phyloP scores from a whole-genome alignment of 345 rosid species.

The Geranium rotundifolium region DNA sequence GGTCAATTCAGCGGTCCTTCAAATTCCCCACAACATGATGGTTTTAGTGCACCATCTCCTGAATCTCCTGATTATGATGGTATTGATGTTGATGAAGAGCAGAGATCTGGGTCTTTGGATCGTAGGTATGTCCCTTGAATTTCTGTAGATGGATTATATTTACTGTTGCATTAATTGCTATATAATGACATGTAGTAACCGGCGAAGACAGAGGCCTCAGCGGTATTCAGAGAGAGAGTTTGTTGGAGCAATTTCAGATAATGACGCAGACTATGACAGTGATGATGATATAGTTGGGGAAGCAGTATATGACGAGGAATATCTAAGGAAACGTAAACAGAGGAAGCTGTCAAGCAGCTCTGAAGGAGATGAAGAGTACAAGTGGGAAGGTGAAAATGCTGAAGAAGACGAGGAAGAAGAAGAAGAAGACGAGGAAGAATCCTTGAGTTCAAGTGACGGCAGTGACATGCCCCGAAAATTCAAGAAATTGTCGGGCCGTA shows the following conservation, averaged over 20 bases:
- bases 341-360: constrained; percentile 76
- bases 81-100: constrained; percentile 45
- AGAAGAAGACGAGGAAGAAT: constrained; percentile 35
- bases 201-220: constrained; percentile 81
- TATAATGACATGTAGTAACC: constrained; percentile 33
- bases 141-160: neutral
- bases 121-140: constrained; percentile 39
- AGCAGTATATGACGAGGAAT: constrained; percentile 96
- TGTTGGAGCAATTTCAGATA: constrained; percentile 81
- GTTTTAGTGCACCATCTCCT: constrained; percentile 40
- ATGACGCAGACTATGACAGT: constrained; percentile 71
- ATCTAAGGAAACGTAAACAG: constrained; percentile 75
- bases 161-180: constrained; percentile 3
- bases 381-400: constrained; percentile 84
- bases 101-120: constrained; percentile 42
- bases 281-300: constrained; percentile 99
- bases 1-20: constrained; percentile 52
- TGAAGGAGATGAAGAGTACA: constrained; percentile 94
- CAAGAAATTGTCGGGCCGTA: constrained; percentile 63
- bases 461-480: constrained; percentile 61
- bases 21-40: constrained; percentile 28
- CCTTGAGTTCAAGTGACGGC: constrained; percentile 62
- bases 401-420: constrained; percentile 60
- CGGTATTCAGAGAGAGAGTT: constrained; percentile 74
- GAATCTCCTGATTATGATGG: constrained; percentile 62